A percentile compares a stretch with the other conserved stretches of the same genome.
Conservation (phyloP, 306 rosid genomes). For the Cyamopsis tetragonoloba region DNA sequence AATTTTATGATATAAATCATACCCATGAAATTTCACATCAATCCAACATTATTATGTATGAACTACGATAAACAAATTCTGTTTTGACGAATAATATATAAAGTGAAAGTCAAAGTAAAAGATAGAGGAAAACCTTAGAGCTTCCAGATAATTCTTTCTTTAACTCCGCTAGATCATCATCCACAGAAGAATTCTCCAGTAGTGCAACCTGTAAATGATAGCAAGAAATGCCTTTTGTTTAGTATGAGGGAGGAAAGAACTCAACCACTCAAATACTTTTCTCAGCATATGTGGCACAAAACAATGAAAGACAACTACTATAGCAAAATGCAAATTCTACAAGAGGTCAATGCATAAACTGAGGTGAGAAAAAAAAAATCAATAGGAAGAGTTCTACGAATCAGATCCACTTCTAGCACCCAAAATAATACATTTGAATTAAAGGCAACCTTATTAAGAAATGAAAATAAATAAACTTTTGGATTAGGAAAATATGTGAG, state of each 20-base stretch:
- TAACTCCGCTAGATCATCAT: constrained; percentile 57
- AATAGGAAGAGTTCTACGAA: background rate
- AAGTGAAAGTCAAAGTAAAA: background rate
- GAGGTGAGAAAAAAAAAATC: background rate
- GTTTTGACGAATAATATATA: background rate
- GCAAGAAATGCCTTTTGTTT: background rate
- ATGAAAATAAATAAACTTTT: background rate
- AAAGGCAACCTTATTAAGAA: background rate
- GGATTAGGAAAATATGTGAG: constrained; percentile 49
- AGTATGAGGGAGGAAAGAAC: background rate
- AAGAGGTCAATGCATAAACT: background rate
- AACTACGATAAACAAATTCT: background rate
- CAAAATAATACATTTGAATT: background rate
- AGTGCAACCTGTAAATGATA: constrained; percentile 51
- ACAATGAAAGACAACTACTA: background rate
- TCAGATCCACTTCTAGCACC: background rate
- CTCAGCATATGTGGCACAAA: background rate
- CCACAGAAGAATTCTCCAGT: constrained; percentile 60
- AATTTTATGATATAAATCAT: background rate
- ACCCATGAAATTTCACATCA: background rate
- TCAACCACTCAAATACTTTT: background rate
- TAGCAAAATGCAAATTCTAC: background rate
- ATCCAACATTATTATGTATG: background rate
- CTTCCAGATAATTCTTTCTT: constrained; percentile 45
- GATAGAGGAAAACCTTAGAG: constrained; percentile 41